A percentile compares a stretch with the other conserved stretches of the same genome.
Conservation (phyloP, 75 land plant species). For the Sequoia sempervirens region DNA sequence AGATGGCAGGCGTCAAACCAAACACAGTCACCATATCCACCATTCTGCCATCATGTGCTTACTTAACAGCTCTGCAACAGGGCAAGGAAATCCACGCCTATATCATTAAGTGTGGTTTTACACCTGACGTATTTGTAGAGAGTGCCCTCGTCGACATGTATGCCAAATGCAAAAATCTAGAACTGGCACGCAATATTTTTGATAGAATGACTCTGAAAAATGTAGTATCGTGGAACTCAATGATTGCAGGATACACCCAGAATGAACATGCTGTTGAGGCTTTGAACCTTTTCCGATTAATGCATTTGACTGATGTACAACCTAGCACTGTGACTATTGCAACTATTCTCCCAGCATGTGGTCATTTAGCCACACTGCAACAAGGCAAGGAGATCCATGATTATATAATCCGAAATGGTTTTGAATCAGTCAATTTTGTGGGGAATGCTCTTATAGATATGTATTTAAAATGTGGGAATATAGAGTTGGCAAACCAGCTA, state of each 20-base stretch:
- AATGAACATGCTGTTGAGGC: constrained; percentile 10
- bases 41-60: constrained; percentile 34
- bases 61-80: constrained; percentile 7
- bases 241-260: constrained; percentile 17
- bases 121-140: constrained; percentile 6
- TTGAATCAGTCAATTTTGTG: constrained; percentile 6
- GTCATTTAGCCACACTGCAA: constrained; percentile 5
- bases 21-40: constrained; percentile 28
- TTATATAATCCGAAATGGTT: constrained; percentile 7
- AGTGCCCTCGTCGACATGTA: constrained; percentile 21
- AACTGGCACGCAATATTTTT: constrained; percentile 11
- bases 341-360: constrained; percentile 14
- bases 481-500: constrained; percentile 20
- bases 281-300: background rate
- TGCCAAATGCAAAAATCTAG: constrained; percentile 17
- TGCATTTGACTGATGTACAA: constrained; percentile 12
- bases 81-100: constrained; percentile 33
- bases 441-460: constrained; percentile 26
- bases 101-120: constrained; percentile 27
- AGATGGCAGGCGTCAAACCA: constrained; percentile 31
- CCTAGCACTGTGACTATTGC: constrained; percentile 16
- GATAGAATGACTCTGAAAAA: constrained; percentile 5
- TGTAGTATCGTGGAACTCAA: constrained; percentile 15
- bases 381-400: constrained; percentile 15
- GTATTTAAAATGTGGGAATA: constrained; percentile 23